These are phyloP conservation scores for Raphanus hybrid DNA, from an alignment of 441 rosid species.

Conservation along the genomic window DNA sequence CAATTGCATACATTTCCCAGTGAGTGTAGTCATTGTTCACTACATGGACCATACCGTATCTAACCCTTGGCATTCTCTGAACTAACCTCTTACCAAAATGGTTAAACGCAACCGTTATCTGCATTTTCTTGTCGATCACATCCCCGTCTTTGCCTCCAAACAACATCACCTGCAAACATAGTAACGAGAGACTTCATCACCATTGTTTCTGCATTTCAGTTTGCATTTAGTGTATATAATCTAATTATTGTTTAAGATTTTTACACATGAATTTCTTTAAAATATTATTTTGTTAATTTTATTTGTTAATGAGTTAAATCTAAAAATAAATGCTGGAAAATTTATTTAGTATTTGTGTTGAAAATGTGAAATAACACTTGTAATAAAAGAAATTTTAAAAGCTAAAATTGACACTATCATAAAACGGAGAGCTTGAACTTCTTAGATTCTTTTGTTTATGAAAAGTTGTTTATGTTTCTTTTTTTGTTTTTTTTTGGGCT, in stretches of 20 bases:
- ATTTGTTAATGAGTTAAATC: too few species aligned
- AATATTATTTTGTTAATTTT: too few species aligned
- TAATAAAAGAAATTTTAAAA: too few species aligned
- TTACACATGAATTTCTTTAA: too few species aligned
- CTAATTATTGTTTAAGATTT: too few species aligned
- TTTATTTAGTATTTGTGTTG: too few species aligned
- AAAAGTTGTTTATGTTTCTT: neutral
- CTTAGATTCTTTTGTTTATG: neutral
- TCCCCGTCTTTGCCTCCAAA: slow-evolving; percentile 57
- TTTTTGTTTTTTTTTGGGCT: neutral
- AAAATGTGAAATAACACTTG: too few species aligned
- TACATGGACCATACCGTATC: slow-evolving; percentile 75
- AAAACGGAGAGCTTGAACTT: too few species aligned
- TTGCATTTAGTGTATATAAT: too few species aligned
- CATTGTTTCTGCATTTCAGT: neutral
- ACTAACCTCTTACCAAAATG: slow-evolving; percentile 66
- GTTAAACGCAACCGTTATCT: slow-evolving; percentile 67
- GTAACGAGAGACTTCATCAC: neutral
- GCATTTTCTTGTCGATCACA: slow-evolving; percentile 59
- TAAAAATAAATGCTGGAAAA: too few species aligned
- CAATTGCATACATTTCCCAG: slow-evolving; percentile 82
- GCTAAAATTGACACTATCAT: too few species aligned
- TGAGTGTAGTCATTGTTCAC: slow-evolving; percentile 92
- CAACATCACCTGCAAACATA: neutral
- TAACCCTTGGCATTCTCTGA: slow-evolving; percentile 78